A percentile compares a stretch with the other conserved stretches of the same genome.
phyloP scores from a whole-genome alignment of 148 eudicot genomes.

The Cornus suecica region DNA sequence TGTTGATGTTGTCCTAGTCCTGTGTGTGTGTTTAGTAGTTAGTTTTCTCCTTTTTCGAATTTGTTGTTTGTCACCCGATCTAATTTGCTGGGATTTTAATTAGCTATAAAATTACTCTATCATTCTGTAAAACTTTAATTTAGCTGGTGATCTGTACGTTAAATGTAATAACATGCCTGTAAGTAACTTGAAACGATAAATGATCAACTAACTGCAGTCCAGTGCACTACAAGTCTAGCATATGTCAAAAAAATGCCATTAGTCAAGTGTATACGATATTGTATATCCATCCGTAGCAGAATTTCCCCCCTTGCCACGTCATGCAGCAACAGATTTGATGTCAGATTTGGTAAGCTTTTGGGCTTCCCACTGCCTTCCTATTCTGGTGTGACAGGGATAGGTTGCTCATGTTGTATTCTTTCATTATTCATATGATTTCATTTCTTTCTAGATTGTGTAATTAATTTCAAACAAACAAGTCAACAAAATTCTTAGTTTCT shows the following conservation, averaged over 20 bases:
- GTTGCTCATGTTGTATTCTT: not conserved
- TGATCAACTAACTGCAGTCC: not conserved
- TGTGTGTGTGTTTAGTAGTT: too few relatives aligned
- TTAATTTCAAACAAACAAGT: not conserved
- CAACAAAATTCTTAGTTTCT: constrained; percentile 1
- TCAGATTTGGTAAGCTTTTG: not conserved
- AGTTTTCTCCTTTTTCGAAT: too few relatives aligned
- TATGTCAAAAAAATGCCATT: not conserved
- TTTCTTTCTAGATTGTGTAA: not conserved
- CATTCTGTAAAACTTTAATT: too few relatives aligned
- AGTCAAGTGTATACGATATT: not conserved
- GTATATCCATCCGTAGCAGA: not conserved
- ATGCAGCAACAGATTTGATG: not conserved
- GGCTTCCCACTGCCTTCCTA: not conserved
- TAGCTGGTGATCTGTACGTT: too few relatives aligned
- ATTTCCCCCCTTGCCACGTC: not conserved
- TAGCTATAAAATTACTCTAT: too few relatives aligned
- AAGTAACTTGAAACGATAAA: not conserved
- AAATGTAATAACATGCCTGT: not conserved
- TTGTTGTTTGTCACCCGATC: too few relatives aligned
- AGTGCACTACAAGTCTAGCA: not conserved
- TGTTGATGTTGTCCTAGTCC: too few relatives aligned
- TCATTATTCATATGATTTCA: not conserved
- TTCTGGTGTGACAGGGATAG: not conserved
- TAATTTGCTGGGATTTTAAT: too few relatives aligned